A percentile compares a stretch with the other conserved stretches of the same genome.
Evolutionary conservation across 2,329 filamentous ascomycete species (phyloP).

Genomic region (Phialophora chinensis): DNA sequence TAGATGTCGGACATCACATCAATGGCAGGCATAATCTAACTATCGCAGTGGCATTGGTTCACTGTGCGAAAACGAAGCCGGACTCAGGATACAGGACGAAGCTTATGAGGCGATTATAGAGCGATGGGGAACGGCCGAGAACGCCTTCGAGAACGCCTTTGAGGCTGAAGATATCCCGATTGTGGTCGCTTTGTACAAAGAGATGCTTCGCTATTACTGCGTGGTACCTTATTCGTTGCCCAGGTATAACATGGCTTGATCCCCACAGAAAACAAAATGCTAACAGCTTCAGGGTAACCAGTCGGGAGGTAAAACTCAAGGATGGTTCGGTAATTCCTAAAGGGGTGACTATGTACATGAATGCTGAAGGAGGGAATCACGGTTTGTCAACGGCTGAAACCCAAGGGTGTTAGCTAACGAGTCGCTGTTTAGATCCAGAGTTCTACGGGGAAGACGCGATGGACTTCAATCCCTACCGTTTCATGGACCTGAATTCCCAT

Average conservation of each 20-base stretch:
- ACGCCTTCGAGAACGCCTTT: conserved; percentile 12
- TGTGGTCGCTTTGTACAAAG: conserved; percentile 20
- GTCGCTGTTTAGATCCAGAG: background rate
- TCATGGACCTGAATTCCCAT: background rate
- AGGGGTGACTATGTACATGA: background rate
- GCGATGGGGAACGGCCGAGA: conserved; percentile 1
- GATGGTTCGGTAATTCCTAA: background rate
- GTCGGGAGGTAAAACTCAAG: no score
- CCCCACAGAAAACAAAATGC: no score
- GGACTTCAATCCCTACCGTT: no score
- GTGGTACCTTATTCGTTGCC: background rate
- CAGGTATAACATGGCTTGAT: background rate
- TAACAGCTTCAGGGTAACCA: no score
- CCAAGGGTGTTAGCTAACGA: no score
- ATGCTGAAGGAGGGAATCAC: conserved; percentile 3
- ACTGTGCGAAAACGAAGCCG: background rate
- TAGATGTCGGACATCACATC: no score
- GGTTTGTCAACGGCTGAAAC: background rate
- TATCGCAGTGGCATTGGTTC: no score
- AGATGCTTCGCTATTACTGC: conserved; percentile 14
- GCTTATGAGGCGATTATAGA: conserved; percentile 11
- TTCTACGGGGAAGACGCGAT: background rate
- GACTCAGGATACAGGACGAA: conserved; percentile 7
- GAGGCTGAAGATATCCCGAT: conserved; percentile 13
- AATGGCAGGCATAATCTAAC: no score